Percentiles rank a stretch among this genome's conserved stretches.
phyloP scores from a whole-genome alignment of 345 rosid species.

The Salix arbutifolia region DNA sequence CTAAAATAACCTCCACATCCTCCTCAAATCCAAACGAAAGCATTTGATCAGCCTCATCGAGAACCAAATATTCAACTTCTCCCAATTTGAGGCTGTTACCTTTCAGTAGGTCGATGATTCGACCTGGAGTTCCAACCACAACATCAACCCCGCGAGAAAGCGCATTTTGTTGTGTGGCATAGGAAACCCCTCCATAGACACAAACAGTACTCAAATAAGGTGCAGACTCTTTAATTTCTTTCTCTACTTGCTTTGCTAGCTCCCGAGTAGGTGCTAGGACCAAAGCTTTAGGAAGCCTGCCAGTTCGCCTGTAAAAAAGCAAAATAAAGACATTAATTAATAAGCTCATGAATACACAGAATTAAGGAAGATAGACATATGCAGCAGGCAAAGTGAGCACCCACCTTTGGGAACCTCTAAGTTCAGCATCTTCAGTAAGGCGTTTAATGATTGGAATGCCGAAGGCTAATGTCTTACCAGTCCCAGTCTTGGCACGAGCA shows the following conservation, averaged over 20 bases:
- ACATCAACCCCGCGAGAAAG: conserved; percentile 90
- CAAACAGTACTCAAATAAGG: conserved; percentile 78
- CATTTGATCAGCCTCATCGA: conserved; percentile 99
- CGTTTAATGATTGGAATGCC: conserved; percentile 87
- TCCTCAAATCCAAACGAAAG: conserved; percentile 98
- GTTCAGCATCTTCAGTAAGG: conserved; percentile 59
- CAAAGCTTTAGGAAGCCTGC: conserved; percentile 71
- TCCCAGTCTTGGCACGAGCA: conserved; percentile 98
- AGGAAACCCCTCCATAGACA: conserved; percentile 96
- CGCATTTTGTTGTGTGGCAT: conserved; percentile 70
- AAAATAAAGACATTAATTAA: conserved; percentile 3
- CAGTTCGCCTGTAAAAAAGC: conserved; percentile 43
- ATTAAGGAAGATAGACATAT: conserved; percentile 3
- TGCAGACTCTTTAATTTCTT: conserved; percentile 87
- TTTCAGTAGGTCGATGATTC: conserved; percentile 77
- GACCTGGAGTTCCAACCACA: conserved; percentile 98
- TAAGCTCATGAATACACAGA: neutral
- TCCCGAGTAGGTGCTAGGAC: conserved; percentile 91
- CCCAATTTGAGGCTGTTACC: conserved; percentile 75
- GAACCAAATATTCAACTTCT: conserved; percentile 88
- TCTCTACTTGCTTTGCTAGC: conserved; percentile 94
- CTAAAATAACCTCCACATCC: conserved; percentile 80
- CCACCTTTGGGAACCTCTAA: conserved; percentile 54
- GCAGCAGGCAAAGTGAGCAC: conserved; percentile 26
- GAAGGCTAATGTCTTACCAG: conserved; percentile 98